These are phyloP conservation scores for Physcia stellaris DNA, from an alignment of 495 filamentous ascomycete species.

Conservation along the genomic window DNA sequence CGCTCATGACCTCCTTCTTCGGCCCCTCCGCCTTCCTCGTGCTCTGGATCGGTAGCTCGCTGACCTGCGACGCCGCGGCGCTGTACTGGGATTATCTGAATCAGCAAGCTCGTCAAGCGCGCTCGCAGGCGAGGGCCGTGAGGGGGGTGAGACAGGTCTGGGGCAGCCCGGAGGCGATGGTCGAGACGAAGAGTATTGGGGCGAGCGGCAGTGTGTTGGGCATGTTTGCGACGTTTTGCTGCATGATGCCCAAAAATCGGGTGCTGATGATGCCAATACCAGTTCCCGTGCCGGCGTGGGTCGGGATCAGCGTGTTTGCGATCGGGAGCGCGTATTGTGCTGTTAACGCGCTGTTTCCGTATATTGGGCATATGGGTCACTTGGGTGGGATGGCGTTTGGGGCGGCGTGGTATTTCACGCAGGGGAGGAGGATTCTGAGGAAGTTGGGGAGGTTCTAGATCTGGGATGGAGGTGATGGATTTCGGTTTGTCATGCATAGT, in stretches of 20 bases:
- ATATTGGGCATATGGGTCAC: constrained; percentile 6
- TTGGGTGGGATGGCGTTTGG: constrained; percentile 7
- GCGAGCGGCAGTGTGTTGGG: background rate
- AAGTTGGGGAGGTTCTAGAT: too few relatives aligned
- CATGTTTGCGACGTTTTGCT: background rate
- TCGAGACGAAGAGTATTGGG: background rate
- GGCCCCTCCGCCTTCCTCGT: background rate
- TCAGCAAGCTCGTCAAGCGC: background rate
- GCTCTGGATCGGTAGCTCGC: background rate
- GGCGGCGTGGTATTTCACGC: constrained; percentile 1
- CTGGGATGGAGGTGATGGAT: too few relatives aligned
- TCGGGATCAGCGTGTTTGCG: background rate
- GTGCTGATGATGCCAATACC: background rate
- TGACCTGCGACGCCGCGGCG: background rate
- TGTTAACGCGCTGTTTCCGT: background rate
- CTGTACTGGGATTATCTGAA: background rate
- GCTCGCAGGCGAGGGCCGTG: too few relatives aligned
- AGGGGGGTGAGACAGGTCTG: too few relatives aligned
- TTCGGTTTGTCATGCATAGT: too few relatives aligned
- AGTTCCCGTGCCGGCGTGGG: background rate
- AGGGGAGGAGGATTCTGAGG: background rate
- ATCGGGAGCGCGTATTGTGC: background rate
- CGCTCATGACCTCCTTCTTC: background rate
- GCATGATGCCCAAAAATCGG: background rate
- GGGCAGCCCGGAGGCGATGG: background rate